phyloP scores from a whole-genome alignment of 2,329 filamentous ascomycete species.

The Uncinocarpus reesii region DNA sequence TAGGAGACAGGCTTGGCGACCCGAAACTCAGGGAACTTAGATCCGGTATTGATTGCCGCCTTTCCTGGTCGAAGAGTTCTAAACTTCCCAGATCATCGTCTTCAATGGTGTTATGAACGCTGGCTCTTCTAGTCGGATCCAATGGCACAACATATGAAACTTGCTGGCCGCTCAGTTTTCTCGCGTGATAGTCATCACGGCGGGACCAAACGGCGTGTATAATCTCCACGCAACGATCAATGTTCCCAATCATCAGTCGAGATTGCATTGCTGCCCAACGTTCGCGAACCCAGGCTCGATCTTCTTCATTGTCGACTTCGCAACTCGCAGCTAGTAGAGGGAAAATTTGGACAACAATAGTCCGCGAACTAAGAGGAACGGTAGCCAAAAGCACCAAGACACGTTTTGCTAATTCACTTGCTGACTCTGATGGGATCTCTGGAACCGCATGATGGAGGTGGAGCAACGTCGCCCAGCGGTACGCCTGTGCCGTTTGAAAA shows the following conservation, averaged over 20 bases:
- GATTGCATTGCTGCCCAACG: constrained; percentile 53
- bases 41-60: constrained; percentile 3
- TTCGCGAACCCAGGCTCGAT: constrained; percentile 53
- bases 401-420: constrained; percentile 50
- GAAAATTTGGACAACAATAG: constrained; percentile 59
- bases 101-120: constrained; percentile 2
- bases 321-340: constrained; percentile 58
- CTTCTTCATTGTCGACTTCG: constrained; percentile 49
- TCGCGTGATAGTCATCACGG: constrained; percentile 45
- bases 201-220: constrained; percentile 57
- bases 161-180: constrained; percentile 28
- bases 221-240: constrained; percentile 56
- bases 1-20: not conserved
- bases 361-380: constrained; percentile 51
- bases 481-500: constrained; percentile 57
- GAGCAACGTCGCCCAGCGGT: constrained; percentile 55
- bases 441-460: constrained; percentile 60
- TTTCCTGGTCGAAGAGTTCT: not conserved
- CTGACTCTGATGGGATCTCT: constrained; percentile 51
- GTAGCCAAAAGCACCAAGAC: constrained; percentile 53
- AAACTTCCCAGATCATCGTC: not conserved
- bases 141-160: constrained; percentile 17
- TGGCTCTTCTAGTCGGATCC: constrained; percentile 16
- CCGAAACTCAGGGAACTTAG: not conserved
- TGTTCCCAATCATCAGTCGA: constrained; percentile 56